Base-by-base conservation (phyloP, 2,329 filamentous ascomycete genomes). In the Nothophoma quercina region DNA sequence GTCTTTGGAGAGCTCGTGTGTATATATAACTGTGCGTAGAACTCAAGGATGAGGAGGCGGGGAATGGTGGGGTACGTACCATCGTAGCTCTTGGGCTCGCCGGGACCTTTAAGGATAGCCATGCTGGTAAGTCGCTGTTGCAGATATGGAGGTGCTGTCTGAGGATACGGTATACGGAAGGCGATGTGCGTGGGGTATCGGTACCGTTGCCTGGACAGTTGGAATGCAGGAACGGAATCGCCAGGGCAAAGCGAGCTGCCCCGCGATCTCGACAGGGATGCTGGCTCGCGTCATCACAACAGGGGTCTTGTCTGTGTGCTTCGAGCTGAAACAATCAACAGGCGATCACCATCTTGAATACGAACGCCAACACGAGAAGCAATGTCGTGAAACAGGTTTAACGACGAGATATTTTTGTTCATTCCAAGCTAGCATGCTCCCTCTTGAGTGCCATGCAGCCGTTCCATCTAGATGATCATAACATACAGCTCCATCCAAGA, bases 61-160 rank as follows among this genome's bases (percentile, higher is more conserved):
- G 39, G 39, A 21, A 32, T 44, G 26, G 56, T 28, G 36, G 44
- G 48, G 52, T 63, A 47, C 75, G 62, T 70, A 84, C 84, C 85
- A 69, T 87, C 83, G 70, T 82, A 81, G 51, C 69, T 76, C 68
- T 80, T 81, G 25, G 82, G 78, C 68, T 81, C 80, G 59, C 85
- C 86, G 25, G 85, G 85, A 45, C 86, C 86, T 79, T 88, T 88
- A 62, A 86, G 74, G 38, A 80, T 75, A 51, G 81, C 70, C 82
- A 85, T 82, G 21, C 36, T 51, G 25, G 10, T 46, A 9, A 36
- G 34, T 15, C 29, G 34, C 6, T 40, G 34, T 15, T 32, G 34
- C 6, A 21, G 4, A 3, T 32, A 28, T 38, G 16, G 13, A 15
- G 4, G 33, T 40, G n/a, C 47, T 51, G 48, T 47, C 39, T 47